phyloP scores from a whole-genome alignment of 257 asterid species.

The Avicennia marina region DNA sequence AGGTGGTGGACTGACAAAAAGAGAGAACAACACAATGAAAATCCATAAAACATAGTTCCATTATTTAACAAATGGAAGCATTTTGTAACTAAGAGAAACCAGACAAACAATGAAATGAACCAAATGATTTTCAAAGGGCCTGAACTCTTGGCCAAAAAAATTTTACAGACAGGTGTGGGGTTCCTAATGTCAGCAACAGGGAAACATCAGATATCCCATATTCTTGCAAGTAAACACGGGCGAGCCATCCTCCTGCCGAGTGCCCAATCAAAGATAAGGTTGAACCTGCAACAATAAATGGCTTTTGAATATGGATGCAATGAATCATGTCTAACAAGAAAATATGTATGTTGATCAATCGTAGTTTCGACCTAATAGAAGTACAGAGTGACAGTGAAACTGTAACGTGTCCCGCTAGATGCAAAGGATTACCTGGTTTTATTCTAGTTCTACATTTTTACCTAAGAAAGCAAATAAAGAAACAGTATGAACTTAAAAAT shows the following conservation, averaged over 20 bases:
- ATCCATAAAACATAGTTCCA: neutral
- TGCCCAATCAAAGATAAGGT: slow-evolving; percentile 76
- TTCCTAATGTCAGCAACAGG: slow-evolving; percentile 78
- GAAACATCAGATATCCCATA: slow-evolving; percentile 59
- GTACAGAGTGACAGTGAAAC: too few species aligned
- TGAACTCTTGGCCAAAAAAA: neutral
- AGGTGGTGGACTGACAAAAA: slow-evolving; percentile 63
- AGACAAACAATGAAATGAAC: neutral
- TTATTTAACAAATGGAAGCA: neutral
- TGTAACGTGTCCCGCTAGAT: too few species aligned
- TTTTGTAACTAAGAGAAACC: neutral
- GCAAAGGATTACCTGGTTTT: too few species aligned
- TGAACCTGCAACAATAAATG: slow-evolving; percentile 54
- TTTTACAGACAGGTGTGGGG: slow-evolving; percentile 84
- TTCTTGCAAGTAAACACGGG: slow-evolving; percentile 84
- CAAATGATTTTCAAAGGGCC: neutral
- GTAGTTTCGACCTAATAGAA: too few species aligned
- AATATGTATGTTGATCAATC: too few species aligned
- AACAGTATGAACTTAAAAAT: slow-evolving; percentile 4
- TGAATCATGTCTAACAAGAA: neutral
- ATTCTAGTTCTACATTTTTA: too few species aligned
- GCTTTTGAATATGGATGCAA: slow-evolving; percentile 20
- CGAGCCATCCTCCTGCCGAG: slow-evolving; percentile 99
- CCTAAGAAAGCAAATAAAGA: neutral
- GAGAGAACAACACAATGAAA: neutral